These are phyloP conservation scores for Powellomyces hirtus DNA, from an alignment of 192 early-diverging fungal genomes.

Conservation along the genomic window DNA sequence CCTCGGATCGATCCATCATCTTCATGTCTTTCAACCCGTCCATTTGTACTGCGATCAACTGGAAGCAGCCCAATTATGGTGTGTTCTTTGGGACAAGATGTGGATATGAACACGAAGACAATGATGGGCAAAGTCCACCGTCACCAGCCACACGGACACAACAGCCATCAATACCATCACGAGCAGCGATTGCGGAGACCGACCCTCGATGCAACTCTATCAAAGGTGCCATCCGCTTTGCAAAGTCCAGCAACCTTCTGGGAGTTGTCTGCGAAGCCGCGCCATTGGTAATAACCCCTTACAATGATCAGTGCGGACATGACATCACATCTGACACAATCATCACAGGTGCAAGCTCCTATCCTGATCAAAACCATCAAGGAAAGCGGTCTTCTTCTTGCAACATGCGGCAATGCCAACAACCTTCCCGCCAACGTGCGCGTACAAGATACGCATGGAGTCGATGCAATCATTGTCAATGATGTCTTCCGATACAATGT, in stretches of 20 bases:
- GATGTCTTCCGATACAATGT: conserved; percentile 58
- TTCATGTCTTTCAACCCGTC: conserved; percentile 90
- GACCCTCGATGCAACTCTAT: conserved; percentile 61
- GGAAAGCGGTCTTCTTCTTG: conserved; percentile 85
- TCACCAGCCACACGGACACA: not conserved
- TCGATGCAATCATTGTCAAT: conserved; percentile 85
- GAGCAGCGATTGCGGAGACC: conserved; percentile 14
- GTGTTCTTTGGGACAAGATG: conserved; percentile 92
- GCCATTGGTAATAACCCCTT: conserved; percentile 66
- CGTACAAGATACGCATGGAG: conserved; percentile 79
- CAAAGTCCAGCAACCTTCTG: conserved; percentile 85
- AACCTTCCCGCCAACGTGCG: conserved; percentile 54
- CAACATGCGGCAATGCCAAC: conserved; percentile 86
- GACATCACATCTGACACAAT: no score
- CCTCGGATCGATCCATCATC: conserved; percentile 55
- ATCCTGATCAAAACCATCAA: conserved; percentile 89
- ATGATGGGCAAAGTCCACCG: not conserved
- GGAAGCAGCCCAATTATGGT: conserved; percentile 98
- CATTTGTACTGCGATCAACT: conserved; percentile 91
- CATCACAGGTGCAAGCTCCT: conserved; percentile 84
- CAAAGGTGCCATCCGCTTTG: conserved; percentile 94
- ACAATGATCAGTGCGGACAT: no score
- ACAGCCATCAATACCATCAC: not conserved
- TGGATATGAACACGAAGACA: conserved; percentile 52
- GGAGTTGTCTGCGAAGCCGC: conserved; percentile 90